Evolutionary conservation across 768 basidiomycete species (phyloP), one percentile per base, ranked within the genome.

Genomic region (Paxillus involutus): DNA sequence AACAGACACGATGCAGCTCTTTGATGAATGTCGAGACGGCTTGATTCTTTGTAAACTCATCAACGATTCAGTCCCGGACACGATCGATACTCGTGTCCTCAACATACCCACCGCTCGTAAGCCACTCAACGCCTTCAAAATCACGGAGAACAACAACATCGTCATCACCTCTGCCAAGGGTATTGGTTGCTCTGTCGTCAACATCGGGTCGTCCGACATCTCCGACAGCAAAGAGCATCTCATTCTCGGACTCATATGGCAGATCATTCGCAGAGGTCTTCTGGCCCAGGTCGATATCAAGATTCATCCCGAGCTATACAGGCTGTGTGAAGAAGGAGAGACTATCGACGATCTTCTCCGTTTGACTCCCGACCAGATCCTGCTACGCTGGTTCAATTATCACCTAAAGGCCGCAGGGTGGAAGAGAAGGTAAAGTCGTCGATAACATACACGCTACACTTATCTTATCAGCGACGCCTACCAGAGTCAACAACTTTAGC

Each of bases 81-180:
- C 97, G 6, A 99, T 99, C 75, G 96, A 98, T 74, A 90, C 85
- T 57, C 96, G 97, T 80, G 97, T 99, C 7, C 80, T 99, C 62
- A 98, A 99, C 79, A 96, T 89, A 71, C 84, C 94, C 0, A 79
- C 80, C 3, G 60, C 80, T 3, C 82, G 84, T 37, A 96, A 94
- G 73, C 83, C 90, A 0, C 80, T 99, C 44, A 99, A 99, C 67
- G 92, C 93, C 0, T 99, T 99, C 83, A 94, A 99, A 66, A 98
- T 98, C 64, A 98, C 97, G 0, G 97, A 99, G 71, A 98, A 98
- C 78, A 98, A 99, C 80, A 99, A 98, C 73, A 97, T 99, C 66
- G 96, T 98, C 66, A 97, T 99, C 73, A 89, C 92, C 12, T 98
- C 97, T 24, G 86, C 96, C 36, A 98, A 98, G 75, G 95, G 90